These are phyloP conservation scores for Fusarium sp. DNA, from an alignment of 2,329 filamentous ascomycete species.

Conservation along the genomic window DNA sequence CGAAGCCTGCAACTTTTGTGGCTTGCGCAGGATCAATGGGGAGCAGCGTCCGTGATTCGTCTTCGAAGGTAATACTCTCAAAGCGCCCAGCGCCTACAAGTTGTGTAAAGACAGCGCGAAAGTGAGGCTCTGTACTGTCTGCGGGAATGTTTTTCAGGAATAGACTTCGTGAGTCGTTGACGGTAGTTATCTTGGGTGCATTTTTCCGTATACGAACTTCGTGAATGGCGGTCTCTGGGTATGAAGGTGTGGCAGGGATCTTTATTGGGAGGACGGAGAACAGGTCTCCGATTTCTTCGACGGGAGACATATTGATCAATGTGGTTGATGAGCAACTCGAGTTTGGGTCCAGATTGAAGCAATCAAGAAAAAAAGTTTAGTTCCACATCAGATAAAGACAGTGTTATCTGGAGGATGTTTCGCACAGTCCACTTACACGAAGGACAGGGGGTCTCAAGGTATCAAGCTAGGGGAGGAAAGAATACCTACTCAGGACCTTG, in stretches of 20 bases:
- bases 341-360: background rate
- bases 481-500: too few species aligned
- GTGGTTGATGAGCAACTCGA: background rate
- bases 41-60: conserved; percentile 57
- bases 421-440: conserved; percentile 21
- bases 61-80: conserved; percentile 80
- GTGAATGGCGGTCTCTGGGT: conserved; percentile 72
- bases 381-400: conserved; percentile 23
- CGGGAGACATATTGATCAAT: conserved; percentile 42
- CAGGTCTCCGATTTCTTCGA: conserved; percentile 54
- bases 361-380: conserved; percentile 35
- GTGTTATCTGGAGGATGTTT: background rate
- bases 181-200: conserved; percentile 78
- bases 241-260: conserved; percentile 71
- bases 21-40: conserved; percentile 61
- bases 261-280: conserved; percentile 76
- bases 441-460: background rate
- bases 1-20: conserved; percentile 48
- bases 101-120: conserved; percentile 77
- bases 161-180: conserved; percentile 79
- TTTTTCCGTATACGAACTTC: conserved; percentile 89
- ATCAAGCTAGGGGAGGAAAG: too few species aligned
- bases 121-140: conserved; percentile 80
- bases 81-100: conserved; percentile 82
- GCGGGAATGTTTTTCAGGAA: conserved; percentile 92